These are phyloP conservation scores for Paramyrothecium sp. DNA, from an alignment of 2,329 filamentous ascomycete genomes.

Conservation along the genomic window DNA sequence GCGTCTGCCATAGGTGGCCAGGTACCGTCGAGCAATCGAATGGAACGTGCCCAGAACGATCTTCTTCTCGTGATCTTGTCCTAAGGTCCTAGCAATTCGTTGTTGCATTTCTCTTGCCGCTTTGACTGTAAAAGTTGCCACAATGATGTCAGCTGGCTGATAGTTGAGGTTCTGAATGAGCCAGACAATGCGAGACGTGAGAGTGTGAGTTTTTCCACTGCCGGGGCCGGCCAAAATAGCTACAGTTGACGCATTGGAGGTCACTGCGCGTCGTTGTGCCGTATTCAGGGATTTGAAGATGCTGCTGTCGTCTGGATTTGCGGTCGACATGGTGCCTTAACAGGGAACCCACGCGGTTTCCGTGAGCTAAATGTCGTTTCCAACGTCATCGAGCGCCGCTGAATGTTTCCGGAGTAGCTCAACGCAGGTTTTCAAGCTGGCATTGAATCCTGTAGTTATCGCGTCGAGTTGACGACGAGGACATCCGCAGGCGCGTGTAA, in stretches of 20 bases:
- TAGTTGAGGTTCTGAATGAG: constrained; percentile 71
- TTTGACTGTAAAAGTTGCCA: constrained; percentile 97
- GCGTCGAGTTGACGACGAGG: no score
- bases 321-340: constrained; percentile 21
- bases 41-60: constrained; percentile 93
- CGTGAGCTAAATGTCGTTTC: constrained; percentile 4
- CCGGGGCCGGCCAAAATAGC: constrained; percentile 68
- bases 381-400: constrained; percentile 10
- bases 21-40: constrained; percentile 82
- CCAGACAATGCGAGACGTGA: constrained; percentile 90
- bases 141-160: constrained; percentile 83
- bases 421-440: no score
- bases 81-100: constrained; percentile 78
- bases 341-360: neutral
- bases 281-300: constrained; percentile 51
- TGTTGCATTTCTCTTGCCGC: constrained; percentile 92
- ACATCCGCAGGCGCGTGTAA: no score
- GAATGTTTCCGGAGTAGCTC: no score
- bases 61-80: constrained; percentile 69
- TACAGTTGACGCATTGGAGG: constrained; percentile 51
- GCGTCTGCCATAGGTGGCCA: constrained; percentile 78
- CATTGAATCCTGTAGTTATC: no score
- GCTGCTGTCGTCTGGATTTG: constrained; percentile 17
- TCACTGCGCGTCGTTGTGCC: constrained; percentile 56
- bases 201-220: constrained; percentile 90